Evolutionary conservation across 1,284 basidiomycete genomes (phyloP).

Genomic region (Porodaedalea pini): DNA sequence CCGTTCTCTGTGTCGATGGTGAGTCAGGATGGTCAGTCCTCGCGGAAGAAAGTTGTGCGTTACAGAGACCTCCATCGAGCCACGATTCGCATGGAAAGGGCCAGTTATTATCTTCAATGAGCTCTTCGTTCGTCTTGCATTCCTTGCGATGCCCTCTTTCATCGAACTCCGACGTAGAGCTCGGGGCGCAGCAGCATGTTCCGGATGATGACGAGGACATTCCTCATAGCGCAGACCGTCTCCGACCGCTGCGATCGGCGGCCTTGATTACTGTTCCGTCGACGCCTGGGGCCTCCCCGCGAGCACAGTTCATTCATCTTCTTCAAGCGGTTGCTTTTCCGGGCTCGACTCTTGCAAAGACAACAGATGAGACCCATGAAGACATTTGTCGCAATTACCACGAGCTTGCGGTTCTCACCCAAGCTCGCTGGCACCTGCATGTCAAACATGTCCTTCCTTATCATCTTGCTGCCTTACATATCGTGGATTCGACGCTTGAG

Average conservation of each 20-base stretch:
- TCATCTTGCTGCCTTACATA: constrained; percentile 64
- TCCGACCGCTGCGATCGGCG: constrained; percentile 46
- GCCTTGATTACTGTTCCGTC: constrained; percentile 40
- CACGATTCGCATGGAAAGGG: constrained; percentile 17
- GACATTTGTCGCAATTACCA: constrained; percentile 67
- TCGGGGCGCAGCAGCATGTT: constrained; percentile 16
- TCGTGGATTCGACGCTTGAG: constrained; percentile 45
- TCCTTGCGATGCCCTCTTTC: constrained; percentile 27
- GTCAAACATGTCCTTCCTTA: constrained; percentile 53
- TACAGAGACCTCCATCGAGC: constrained; percentile 17
- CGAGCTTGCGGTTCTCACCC: constrained; percentile 59
- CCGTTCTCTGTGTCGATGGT: constrained; percentile 52
- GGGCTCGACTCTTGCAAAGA: constrained; percentile 33
- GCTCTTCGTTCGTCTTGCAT: constrained; percentile 1
- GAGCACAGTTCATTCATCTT: constrained; percentile 56
- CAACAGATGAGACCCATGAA: constrained; percentile 41
- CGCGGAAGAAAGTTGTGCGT: constrained; percentile 14
- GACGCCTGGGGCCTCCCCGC: background rate
- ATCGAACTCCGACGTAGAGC: constrained; percentile 35
- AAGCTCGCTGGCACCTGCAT: constrained; percentile 46
- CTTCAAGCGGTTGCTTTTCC: constrained; percentile 37
- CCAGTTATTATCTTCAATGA: constrained; percentile 1
- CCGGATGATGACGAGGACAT: constrained; percentile 24
- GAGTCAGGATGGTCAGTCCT: constrained; percentile 50
- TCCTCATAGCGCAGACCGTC: constrained; percentile 22